Conservation (phyloP, 148 eudicot species). For the Camellia granthamiana region DNA sequence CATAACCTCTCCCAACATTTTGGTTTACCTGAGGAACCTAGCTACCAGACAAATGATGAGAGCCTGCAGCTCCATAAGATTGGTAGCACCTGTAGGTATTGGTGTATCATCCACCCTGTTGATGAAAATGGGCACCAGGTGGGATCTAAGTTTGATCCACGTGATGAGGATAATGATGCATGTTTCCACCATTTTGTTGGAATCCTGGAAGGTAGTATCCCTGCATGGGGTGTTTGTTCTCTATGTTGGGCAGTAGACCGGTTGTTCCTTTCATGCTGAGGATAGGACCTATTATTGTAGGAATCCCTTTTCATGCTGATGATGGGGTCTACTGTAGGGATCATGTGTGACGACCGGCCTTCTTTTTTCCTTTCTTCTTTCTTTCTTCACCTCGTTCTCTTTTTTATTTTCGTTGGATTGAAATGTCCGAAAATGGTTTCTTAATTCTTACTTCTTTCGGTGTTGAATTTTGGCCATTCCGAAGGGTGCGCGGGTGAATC, state of each 20-base stretch:
- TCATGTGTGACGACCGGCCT: not conserved
- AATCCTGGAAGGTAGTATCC: conserved; percentile 31
- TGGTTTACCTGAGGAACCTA: conserved; percentile 33
- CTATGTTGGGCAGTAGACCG: conserved; percentile 15
- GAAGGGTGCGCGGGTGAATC: too few species aligned
- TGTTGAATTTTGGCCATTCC: too few species aligned
- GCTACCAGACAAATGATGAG: conserved; percentile 36
- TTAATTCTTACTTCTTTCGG: too few species aligned
- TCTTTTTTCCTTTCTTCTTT: too few species aligned
- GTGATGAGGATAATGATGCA: conserved; percentile 14
- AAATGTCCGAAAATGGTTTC: too few species aligned
- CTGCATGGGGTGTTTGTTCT: conserved; percentile 5
- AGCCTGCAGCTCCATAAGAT: conserved; percentile 38
- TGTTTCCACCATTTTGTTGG: conserved; percentile 27
- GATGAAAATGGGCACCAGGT: conserved; percentile 25
- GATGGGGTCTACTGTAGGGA: conserved; percentile 28
- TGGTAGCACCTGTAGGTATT: conserved; percentile 25
- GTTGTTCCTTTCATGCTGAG: conserved; percentile 22
- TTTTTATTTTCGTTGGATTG: too few species aligned
- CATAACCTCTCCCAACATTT: conserved; percentile 36
- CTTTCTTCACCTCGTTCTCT: too few species aligned
- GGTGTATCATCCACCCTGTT: conserved; percentile 20
- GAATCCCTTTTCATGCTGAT: conserved; percentile 16
- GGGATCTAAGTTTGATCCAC: conserved; percentile 8
- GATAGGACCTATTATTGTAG: conserved; percentile 19